Evolutionary conservation across 495 filamentous ascomycete genomes (phyloP), one percentile per base, ranked within the genome.

Genomic region (Daldinia vernicosa): DNA sequence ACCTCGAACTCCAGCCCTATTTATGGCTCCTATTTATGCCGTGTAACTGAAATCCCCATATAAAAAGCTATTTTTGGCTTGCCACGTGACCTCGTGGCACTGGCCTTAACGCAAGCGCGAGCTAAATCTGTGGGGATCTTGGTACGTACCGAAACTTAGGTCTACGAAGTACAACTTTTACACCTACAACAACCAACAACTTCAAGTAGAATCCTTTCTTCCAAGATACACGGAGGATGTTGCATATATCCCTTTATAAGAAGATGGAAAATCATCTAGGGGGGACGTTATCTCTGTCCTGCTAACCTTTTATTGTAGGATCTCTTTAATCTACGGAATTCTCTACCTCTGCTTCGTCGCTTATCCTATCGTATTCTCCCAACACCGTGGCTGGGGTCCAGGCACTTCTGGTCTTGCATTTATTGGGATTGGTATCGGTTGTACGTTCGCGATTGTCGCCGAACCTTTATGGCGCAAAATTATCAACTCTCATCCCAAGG

Each of bases 271-370:
- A 14, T 11, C 2, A 11, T 14, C 33, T 35, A 35, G 0, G 33
- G 3, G 33, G 0, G 3, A 35, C 0, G 3, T 35, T 35, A 12
- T 3, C 12, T 35, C 2, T 35, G 32, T 45, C 19, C 1, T 24
- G 12, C 50, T 52, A 28, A 66, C 56, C 1, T 43, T 50, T 47
- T 11, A 2, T 19, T 24, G n/a, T 51, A 84, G 82, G 82, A 82
- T 85, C 45, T 82, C 80, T 7, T 75, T 87, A 47, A 82, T 89
- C 26, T 89, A 89, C 76, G 89, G 86, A 15, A 92, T 94, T 57
- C 83, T 97, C 0, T 96, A 96, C 76, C 85, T 96, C 35, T 94
- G 93, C 79, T 97, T 98, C 79, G 89, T 93, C 30, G 92, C 92
- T 24, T 88, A 87, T 73, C 94, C 94, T 5, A 90, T 96, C 60